Evolutionary conservation across 352 stramenopile genomes (phyloP), one percentile per base, ranked within the genome.

Genomic region (Phytophthora meadii): DNA sequence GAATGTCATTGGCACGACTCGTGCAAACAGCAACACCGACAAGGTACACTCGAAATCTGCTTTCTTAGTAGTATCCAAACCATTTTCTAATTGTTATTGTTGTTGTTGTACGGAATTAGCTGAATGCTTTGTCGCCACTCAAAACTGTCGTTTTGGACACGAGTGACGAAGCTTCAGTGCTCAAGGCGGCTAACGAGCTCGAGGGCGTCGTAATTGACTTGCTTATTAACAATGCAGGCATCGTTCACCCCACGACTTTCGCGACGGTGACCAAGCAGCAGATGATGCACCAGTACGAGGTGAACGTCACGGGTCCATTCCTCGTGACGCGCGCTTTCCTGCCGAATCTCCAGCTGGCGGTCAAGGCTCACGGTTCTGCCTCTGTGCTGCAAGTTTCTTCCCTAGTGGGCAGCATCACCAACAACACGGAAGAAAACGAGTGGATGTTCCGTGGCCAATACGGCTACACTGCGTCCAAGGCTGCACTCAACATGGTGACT

Each of bases 201-300:
- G 44, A 54, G 9, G 45, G 15, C 17, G 25, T 55, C 3, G 27
- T 34, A 2, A 64, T 64, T n/a, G 56, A 57, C 25, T 34, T 64
- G 11, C 42, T 63, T 0, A 64, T 64, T 30, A 57, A 44, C 46
- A 64, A 64, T 7, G 56, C 56, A 22, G 56, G 56, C 19, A 28
- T 64, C 1, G 56, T n/a, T 5, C 1, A 50, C 0, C 41, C 30
- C 24, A 42, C 25, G 9, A 55, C 55, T 32, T 44, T 63, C 34
- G 34, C 47, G 34, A 63, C 55, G 5, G 30, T 27, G 7, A 19
- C 7, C 28, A 61, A 61, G 28, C 41, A 49, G 2, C 24, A 1
- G 6, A 41, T 48, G 22, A 62, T 63, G 44, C 37, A 55, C 22
- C 15, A n/a, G 15, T 24, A 55, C 17, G 55, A 55, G 25, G 45